Evolutionary conservation across 768 basidiomycete genomes (phyloP).

Genomic region (Psilocybe sp.): DNA sequence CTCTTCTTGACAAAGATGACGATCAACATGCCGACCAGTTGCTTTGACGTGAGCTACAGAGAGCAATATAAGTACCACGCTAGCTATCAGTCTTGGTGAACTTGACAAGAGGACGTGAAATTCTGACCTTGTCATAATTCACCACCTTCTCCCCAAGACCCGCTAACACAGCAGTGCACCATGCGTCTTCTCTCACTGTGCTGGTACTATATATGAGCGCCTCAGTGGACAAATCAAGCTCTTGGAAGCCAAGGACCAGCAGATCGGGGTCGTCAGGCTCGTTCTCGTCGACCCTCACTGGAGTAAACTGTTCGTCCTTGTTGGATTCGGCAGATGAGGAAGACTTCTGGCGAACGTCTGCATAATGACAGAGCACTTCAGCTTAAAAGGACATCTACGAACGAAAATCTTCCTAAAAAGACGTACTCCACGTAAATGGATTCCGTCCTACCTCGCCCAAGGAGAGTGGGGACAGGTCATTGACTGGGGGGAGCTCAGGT

Average conservation of each 20-base stretch:
- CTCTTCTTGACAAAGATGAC: conserved; percentile 61
- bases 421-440: conserved; percentile 20
- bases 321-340: conserved; percentile 1
- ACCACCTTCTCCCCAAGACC: conserved; percentile 65
- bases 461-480: conserved; percentile 35
- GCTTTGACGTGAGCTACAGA: conserved; percentile 63
- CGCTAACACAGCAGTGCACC: conserved; percentile 65
- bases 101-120: neutral
- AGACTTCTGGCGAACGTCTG: neutral
- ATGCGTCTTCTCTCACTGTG: conserved; percentile 65
- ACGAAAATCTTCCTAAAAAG: neutral
- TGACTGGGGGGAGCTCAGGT: conserved; percentile 30
- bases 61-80: neutral
- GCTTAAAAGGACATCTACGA: neutral
- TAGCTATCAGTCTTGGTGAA: neutral
- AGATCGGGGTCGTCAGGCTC: conserved; percentile 54
- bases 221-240: conserved; percentile 76
- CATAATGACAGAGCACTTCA: neutral
- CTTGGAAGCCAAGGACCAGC: conserved; percentile 77
- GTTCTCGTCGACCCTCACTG: conserved; percentile 21
- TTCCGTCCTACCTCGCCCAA: conserved; percentile 22
- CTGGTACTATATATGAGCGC: conserved; percentile 70
- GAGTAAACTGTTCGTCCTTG: conserved; percentile 2
- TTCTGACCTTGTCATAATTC: conserved; percentile 62
- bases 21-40: conserved; percentile 83